Conservation (phyloP, 768 basidiomycete species). For the Hysterangium stoloniferum region DNA sequence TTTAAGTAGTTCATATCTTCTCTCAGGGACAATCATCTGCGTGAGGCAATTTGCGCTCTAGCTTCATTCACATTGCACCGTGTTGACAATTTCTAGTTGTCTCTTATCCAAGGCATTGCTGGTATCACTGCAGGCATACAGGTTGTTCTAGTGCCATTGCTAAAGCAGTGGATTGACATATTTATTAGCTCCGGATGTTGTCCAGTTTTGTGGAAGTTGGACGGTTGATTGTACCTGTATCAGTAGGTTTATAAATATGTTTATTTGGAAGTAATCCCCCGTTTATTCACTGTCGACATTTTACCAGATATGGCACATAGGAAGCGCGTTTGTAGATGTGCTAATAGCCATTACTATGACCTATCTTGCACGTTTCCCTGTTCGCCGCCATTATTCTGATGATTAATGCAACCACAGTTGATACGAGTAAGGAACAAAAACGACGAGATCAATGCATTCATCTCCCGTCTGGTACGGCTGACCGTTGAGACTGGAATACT, state of each 20-base stretch:
- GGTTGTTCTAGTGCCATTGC: neutral
- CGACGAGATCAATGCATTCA: neutral
- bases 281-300: neutral
- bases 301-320: neutral
- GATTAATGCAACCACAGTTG: neutral
- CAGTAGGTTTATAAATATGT: neutral
- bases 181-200: neutral
- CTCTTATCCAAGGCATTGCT: neutral
- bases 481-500: neutral
- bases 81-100: neutral
- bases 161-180: neutral
- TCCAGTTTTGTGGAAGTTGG: neutral
- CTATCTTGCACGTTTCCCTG: neutral
- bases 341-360: neutral
- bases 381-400: too few relatives aligned
- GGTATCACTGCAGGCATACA: neutral
- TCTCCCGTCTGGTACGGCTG: neutral
- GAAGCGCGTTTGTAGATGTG: neutral
- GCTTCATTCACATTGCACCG: too few relatives aligned
- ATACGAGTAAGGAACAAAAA: neutral
- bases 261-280: too few relatives aligned
- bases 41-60: too few relatives aligned
- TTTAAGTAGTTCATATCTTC: neutral
- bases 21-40: neutral
- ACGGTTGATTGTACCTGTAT: neutral